Base-by-base conservation (phyloP, 2,329 filamentous ascomycete genomes). In the Atkinsonella hypoxylon region DNA sequence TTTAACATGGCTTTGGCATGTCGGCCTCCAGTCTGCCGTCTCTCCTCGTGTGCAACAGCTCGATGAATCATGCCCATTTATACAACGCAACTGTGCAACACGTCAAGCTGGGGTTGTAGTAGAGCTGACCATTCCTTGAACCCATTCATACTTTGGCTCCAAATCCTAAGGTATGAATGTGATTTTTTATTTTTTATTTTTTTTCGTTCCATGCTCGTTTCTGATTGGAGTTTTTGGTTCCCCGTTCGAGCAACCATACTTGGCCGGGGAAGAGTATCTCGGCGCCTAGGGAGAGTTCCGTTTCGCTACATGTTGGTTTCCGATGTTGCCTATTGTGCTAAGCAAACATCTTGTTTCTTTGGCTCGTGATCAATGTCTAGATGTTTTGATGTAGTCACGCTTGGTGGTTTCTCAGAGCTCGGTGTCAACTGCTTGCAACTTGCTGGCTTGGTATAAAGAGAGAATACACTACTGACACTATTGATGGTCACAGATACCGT, bases 91-190 rank as follows among this genome's bases (percentile, higher is more conserved):
- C 31, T 20, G 15, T 9, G 31, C 10, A 32, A 40, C 34, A 5
- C 48, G 3, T 22, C 48, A 17, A 2, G 18, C 45, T 30, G 10
- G 2, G 13, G 12, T 36, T 30, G 18, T 5, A n/a, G 39, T n/a
- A 31, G 7, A 15, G 2, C 10, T 8, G n/a, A 2, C 2, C 26
- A 22, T 32, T n/a, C 17, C n/a, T 22, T 11, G 6, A 3, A 39
- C 7, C 15, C 15, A 45, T 31, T 50, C 48, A 20, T 22, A 10
- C 15, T 44, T 26, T n/a, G 17, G n/a, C 22, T 7, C 3, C 5
- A 39, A 34, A 26, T 32, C 13, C 8, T 22, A 42, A 49, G 48
- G 48, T 49, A 49, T 49, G 48, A 45, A n/a, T n/a, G n/a, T n/a
- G n/a, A n/a, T n/a, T n/a, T n/a, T n/a, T 38, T 49, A 5, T 20